Base-by-base conservation (phyloP, 306 rosid genomes). In the Cicer chorassanicum region DNA sequence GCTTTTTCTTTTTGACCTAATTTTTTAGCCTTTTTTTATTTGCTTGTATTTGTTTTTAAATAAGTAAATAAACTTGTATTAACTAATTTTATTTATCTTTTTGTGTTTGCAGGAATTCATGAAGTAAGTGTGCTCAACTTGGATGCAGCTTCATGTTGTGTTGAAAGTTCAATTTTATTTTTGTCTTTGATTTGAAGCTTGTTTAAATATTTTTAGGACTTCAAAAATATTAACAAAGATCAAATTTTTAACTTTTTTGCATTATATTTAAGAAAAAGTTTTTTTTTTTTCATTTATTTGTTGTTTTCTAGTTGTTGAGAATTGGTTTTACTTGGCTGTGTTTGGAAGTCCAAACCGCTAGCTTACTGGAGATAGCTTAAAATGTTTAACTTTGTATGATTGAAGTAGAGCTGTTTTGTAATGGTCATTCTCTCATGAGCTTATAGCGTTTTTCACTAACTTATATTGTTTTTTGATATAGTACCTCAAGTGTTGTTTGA, bases 21-120 rank as follows among this genome's bases (percentile, higher is more conserved):
- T 62, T 53, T 80, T 16, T 5, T 24, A 0, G 18, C 19, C 40
- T 73, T 62, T 45, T 14, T 43, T 71, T 12, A 13, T 41, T 16
- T 42, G 11, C 9, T 55, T 48, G 9, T 38, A n/a, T 59, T 10
- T 60, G 12, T 29, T 10, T 8, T 12, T 18, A 8, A 10, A 19
- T 74, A 4, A 10, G 19, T 74, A 4, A 40, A 56, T 41, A 29
- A 11, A 5, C 42, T 50, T 7, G 9, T 24, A 24, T 0, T 4
- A 16, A 34, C 83, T 76, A 43, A 70, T 7, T 65, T 1, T 48
- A 9, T 12, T 14, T 13, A 1, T 14, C 0, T 72, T 3, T 78
- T 13, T 86, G 74, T 80, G 46, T 83, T 84, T 89, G 90, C 88
- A 95, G 99, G 99, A 84, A 95, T 95, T 81, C 99, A 95, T 41